Conservation (phyloP, 2,329 filamentous ascomycete genomes). For the Calonectria pseudoreteaudii region DNA sequence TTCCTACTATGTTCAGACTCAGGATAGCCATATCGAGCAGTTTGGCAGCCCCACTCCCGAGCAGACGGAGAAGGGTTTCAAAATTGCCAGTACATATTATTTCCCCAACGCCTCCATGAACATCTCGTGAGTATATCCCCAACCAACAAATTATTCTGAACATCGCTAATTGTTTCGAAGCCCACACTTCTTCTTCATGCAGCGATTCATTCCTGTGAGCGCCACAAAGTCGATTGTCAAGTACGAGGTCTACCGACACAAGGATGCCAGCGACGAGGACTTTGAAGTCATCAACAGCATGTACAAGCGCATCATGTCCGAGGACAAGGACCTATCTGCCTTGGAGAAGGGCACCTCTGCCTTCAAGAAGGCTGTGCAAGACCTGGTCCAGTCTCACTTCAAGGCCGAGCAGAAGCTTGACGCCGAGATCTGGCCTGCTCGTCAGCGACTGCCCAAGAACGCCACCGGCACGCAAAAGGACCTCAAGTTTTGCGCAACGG, state of each 20-base stretch:
- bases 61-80: slow-evolving; percentile 60
- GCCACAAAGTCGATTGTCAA: slow-evolving; percentile 65
- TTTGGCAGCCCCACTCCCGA: slow-evolving; percentile 59
- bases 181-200: slow-evolving; percentile 73
- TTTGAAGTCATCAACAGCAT: slow-evolving; percentile 68
- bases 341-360: slow-evolving; percentile 70
- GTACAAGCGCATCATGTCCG: slow-evolving; percentile 73
- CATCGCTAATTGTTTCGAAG: slow-evolving; percentile 43
- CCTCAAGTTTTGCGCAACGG: slow-evolving; percentile 48
- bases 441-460: slow-evolving; percentile 47
- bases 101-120: slow-evolving; percentile 65
- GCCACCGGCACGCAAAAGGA: slow-evolving; percentile 43
- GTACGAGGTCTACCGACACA: slow-evolving; percentile 74
- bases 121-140: slow-evolving; percentile 57
- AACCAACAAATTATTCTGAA: background rate
- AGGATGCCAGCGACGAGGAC: slow-evolving; percentile 67
- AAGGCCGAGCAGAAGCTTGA: slow-evolving; percentile 57
- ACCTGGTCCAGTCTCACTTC: slow-evolving; percentile 60
- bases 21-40: slow-evolving; percentile 63
- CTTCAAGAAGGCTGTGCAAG: slow-evolving; percentile 65
- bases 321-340: slow-evolving; percentile 73
- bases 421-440: slow-evolving; percentile 65
- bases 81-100: slow-evolving; percentile 60
- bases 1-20: slow-evolving; percentile 64
- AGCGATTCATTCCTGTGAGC: slow-evolving; percentile 68